phyloP scores from a whole-genome alignment of 2,329 filamentous ascomycete genomes.

The Exutisphaerella laricina region DNA sequence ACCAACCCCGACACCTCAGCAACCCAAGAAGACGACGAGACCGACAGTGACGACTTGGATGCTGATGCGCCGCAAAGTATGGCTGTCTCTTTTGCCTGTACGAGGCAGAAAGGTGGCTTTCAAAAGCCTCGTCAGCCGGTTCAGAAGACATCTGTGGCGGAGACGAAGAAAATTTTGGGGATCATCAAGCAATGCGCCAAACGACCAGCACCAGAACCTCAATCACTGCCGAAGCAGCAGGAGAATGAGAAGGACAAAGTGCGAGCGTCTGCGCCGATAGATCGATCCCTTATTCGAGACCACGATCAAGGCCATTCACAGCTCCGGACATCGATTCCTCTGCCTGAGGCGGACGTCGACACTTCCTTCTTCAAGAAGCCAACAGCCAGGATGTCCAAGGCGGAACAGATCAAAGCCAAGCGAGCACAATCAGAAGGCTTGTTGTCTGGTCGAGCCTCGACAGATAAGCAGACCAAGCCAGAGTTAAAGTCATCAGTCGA shows the following conservation, averaged over 20 bases:
- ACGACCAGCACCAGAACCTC: neutral
- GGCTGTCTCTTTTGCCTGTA: neutral
- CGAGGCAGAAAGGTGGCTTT: neutral
- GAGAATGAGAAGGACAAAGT: neutral
- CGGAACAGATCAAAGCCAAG: slow-evolving; percentile 1
- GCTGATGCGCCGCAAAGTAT: neutral
- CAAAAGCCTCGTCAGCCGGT: neutral
- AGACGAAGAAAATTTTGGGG: slow-evolving; percentile 4
- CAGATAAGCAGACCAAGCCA: slow-evolving; percentile 1
- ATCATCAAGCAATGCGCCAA: slow-evolving; percentile 21
- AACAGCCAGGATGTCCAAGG: neutral
- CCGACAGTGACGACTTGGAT: slow-evolving; percentile 26
- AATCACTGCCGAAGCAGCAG: neutral
- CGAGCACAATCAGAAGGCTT: neutral
- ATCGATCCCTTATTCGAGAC: neutral
- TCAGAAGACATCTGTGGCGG: slow-evolving; percentile 4
- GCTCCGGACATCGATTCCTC: neutral
- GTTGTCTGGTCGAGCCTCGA: too few species aligned
- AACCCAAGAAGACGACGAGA: slow-evolving; percentile 10
- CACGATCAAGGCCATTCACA: neutral
- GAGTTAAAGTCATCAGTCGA: neutral
- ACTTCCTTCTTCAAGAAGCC: too few species aligned
- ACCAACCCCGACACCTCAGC: neutral
- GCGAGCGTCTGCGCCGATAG: neutral
- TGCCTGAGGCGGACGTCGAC: too few species aligned